A percentile compares a stretch with the other conserved stretches of the same genome.
These are phyloP conservation scores for Danielozyma ontarioensis DNA, from an alignment of 805 yeast species.

Conservation along the genomic window DNA sequence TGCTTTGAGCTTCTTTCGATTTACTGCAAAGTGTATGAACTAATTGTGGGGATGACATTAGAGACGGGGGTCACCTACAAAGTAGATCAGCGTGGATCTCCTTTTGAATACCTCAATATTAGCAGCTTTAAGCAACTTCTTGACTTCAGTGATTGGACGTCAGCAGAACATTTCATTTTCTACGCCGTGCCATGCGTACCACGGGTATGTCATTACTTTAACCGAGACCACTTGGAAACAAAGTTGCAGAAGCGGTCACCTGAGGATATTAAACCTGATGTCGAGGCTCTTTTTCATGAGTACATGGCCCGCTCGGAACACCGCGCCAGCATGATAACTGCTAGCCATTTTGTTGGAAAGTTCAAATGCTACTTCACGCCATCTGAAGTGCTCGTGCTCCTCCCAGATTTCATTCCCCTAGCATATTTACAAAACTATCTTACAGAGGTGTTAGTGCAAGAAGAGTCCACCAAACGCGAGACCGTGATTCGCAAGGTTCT, in stretches of 20 bases:
- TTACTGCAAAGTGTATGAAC: constrained; percentile 31
- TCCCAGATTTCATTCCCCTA: constrained; percentile 30
- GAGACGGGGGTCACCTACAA: neutral
- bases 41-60: constrained; percentile 11
- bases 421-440: constrained; percentile 24
- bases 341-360: constrained; percentile 22
- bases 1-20: constrained; percentile 19
- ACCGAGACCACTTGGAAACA: no score
- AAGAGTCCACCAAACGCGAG: constrained; percentile 13
- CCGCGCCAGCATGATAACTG: no score
- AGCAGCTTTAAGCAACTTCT: neutral
- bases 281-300: no score
- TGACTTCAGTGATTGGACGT: neutral
- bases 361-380: constrained; percentile 14
- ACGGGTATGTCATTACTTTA: no score
- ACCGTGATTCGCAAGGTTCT: constrained; percentile 20
- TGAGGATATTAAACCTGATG: no score
- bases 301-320: no score
- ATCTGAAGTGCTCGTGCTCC: constrained; percentile 18
- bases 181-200: no score
- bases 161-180: no score
- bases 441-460: constrained; percentile 11
- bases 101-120: neutral
- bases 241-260: no score
- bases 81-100: neutral